These are phyloP conservation scores for Bolboschoenus planiculmis DNA, from an alignment of 176 grass and related monocot species.

Conservation along the genomic window DNA sequence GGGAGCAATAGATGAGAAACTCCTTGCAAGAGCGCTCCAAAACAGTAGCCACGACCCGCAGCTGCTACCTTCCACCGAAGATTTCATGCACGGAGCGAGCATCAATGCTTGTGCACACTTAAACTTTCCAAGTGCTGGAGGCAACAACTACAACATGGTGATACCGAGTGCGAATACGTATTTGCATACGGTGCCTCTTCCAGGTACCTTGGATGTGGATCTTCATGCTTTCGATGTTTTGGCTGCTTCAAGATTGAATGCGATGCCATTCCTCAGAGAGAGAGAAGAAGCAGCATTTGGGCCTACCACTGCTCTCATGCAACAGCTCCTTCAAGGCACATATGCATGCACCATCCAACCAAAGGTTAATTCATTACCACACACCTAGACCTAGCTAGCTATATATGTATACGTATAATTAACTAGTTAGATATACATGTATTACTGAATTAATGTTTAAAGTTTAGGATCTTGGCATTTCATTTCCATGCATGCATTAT, in stretches of 20 bases:
- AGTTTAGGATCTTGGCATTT: not conserved
- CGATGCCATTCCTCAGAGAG: slow-evolving; percentile 34
- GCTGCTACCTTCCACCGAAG: not conserved
- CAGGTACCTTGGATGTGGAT: slow-evolving; percentile 19
- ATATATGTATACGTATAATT: not conserved
- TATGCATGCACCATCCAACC: slow-evolving; percentile 34
- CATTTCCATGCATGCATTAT: not conserved
- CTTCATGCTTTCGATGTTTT: slow-evolving; percentile 48
- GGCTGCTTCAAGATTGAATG: slow-evolving; percentile 35
- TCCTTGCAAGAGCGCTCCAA: slow-evolving; percentile 17
- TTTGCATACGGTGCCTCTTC: slow-evolving; percentile 1
- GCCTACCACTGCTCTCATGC: slow-evolving; percentile 33
- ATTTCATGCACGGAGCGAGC: not conserved
- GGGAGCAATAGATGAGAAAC: slow-evolving; percentile 17
- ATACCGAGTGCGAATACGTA: slow-evolving; percentile 35
- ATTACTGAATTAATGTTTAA: not conserved
- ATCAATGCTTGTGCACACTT: not conserved
- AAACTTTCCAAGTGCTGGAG: not conserved
- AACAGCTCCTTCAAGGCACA: slow-evolving; percentile 36
- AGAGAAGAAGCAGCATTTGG: slow-evolving; percentile 45
- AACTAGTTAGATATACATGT: not conserved
- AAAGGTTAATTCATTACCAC: too few relatives aligned
- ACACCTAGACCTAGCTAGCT: not conserved
- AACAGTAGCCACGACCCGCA: slow-evolving; percentile 24
- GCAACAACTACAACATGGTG: slow-evolving; percentile 17